Conservation (phyloP, 148 eudicot genomes). For the Rhododendron henanense region DNA sequence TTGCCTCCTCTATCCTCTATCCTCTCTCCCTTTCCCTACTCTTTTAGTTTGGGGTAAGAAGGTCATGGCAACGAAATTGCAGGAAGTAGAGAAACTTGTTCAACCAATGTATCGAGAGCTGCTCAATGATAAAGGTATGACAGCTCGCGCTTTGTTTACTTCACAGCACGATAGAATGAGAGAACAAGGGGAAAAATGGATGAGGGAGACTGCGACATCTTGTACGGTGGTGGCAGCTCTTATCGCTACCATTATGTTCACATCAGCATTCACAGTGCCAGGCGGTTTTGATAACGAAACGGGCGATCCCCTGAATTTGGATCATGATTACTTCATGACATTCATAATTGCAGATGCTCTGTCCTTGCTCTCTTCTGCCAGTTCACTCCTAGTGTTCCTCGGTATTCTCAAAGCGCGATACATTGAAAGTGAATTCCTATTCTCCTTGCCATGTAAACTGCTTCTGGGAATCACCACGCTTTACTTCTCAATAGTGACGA, state of each 20-base stretch:
- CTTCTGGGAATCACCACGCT: conserved; percentile 3
- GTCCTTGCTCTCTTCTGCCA: conserved; percentile 9
- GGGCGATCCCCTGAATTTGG: background rate
- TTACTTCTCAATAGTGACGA: conserved; percentile 7
- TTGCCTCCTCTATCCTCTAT: background rate
- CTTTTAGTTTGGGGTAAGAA: background rate
- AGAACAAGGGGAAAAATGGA: background rate
- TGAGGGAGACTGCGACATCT: conserved; percentile 1
- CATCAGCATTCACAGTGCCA: conserved; percentile 9
- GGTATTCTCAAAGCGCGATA: conserved; percentile 8
- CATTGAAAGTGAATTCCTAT: background rate
- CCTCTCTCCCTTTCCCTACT: background rate
- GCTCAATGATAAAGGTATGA: background rate
- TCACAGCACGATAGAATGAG: background rate
- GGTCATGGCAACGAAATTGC: background rate
- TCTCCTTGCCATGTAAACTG: conserved; percentile 7
- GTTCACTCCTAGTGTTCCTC: conserved; percentile 2
- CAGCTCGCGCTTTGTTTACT: background rate
- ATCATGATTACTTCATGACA: background rate
- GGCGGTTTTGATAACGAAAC: background rate
- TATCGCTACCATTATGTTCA: conserved; percentile 6
- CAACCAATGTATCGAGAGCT: background rate
- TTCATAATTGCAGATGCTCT: conserved; percentile 4
- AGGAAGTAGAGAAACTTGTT: background rate
- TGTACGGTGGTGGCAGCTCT: conserved; percentile 4